Evolutionary conservation across 78 protist genomes (phyloP), one percentile per base, ranked within the genome.

Genomic region (slime mould (Dictyostelium discoideum)): DNA sequence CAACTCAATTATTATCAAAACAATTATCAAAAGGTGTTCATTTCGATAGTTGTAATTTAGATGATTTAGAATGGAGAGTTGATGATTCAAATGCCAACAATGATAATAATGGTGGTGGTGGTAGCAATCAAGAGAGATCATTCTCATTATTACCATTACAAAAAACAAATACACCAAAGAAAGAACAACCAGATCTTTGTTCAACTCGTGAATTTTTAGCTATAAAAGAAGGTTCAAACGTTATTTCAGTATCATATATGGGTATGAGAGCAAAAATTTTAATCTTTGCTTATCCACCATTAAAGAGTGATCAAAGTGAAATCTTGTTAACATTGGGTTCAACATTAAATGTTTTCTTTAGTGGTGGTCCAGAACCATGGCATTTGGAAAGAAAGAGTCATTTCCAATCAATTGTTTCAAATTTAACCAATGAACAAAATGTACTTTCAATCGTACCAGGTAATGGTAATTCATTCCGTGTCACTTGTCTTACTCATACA

Each of bases 301-400:
- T 90, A 7, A 44, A 29, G n/a, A 26, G 50, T 24, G 88, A 90
- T 24, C 72, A 54, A 22, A 42, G 72, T 37, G 74, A 90, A 26
- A 77, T 77, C 14, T 32, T 90, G 8, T 60, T 90, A 7, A 50
- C 88, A 5, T 63, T 90, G 46, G 95, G 95, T 7, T 73, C 85
- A 16, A 72, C 26, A 5, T 46, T 37, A 32, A 69, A 37, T 18
- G 83, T 90, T 32, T 42, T 40, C 39, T 85, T 81, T 32, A 72
- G 65, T 14, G 95, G 95, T 73, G 95, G 95, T 54, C 95, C 95
- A 42, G 95, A 90, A n/a, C 95, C 87, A 54, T 82, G 87, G 87
- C 76, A 83, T 78, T 39, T 44, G 29, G 95, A 90, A 11, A 81
- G 84, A 24, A 82, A 82, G 67, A 48, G 54, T 26, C 77, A 73